These are phyloP conservation scores for Periconia sp. DNA, from an alignment of 2,329 filamentous ascomycete species.

Conservation along the genomic window DNA sequence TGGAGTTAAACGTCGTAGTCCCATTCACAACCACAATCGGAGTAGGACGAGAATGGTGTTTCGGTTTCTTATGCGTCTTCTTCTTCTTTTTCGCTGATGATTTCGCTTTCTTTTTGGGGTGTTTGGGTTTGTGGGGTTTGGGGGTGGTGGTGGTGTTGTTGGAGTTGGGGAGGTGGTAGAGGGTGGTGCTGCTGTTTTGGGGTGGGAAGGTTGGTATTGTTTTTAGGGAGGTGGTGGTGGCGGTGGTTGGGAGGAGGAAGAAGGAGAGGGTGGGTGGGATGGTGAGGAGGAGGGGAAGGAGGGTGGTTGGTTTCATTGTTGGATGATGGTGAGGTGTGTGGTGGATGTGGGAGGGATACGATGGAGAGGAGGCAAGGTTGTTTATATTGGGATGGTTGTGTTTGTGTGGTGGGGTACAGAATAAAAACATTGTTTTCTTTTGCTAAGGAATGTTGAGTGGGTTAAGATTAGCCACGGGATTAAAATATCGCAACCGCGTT, in stretches of 20 bases:
- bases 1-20: too few species aligned
- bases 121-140: background rate
- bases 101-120: background rate
- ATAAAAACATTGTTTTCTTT: background rate
- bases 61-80: background rate
- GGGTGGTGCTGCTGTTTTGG: background rate
- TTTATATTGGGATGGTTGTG: too few species aligned
- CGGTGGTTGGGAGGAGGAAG: background rate
- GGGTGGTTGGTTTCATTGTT: too few species aligned
- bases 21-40: too few species aligned
- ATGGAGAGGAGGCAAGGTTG: too few species aligned
- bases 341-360: too few species aligned
- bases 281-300: background rate
- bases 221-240: background rate
- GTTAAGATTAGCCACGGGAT: background rate
- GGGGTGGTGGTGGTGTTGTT: background rate
- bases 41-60: too few species aligned
- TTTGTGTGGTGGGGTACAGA: background rate
- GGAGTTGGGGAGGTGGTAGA: background rate
- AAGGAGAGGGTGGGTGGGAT: background rate
- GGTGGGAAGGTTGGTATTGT: background rate
- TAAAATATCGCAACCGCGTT: conserved; percentile 44
- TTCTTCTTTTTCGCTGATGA: background rate
- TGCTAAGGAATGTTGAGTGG: background rate
- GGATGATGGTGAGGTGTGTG: background rate